phyloP scores from a whole-genome alignment of 805 yeast species.

The Myxozyma mucilagina region DNA sequence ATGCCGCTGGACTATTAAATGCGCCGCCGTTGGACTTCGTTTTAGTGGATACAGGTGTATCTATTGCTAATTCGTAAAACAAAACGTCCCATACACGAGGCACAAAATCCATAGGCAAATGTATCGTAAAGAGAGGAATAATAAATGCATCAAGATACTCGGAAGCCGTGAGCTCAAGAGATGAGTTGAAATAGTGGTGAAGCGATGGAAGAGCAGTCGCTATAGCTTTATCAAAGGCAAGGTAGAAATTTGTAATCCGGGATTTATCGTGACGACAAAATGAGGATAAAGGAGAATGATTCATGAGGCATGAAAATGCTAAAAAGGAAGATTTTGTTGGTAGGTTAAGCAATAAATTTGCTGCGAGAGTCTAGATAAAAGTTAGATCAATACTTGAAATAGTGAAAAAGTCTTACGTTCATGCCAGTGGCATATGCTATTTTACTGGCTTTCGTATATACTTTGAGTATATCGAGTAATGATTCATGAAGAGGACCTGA shows the following conservation, averaged over 20 bases:
- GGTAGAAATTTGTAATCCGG: slow-evolving; percentile 44
- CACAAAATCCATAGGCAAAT: slow-evolving; percentile 50
- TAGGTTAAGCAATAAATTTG: slow-evolving; percentile 45
- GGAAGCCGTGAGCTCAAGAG: slow-evolving; percentile 45
- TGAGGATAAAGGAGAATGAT: slow-evolving; percentile 41
- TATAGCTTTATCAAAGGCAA: slow-evolving; percentile 53
- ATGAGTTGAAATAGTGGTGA: slow-evolving; percentile 50
- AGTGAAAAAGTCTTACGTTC: slow-evolving; percentile 26
- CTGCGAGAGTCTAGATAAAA: slow-evolving; percentile 39
- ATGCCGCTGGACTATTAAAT: not conserved
- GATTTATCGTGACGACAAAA: slow-evolving; percentile 39
- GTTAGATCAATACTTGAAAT: not conserved
- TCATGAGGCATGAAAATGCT: slow-evolving; percentile 45
- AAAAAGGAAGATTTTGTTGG: slow-evolving; percentile 45
- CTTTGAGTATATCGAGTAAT: slow-evolving; percentile 42
- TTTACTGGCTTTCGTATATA: slow-evolving; percentile 37
- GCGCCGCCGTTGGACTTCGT: not conserved
- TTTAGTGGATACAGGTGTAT: not conserved
- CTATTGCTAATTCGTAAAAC: slow-evolving; percentile 51
- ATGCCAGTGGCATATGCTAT: slow-evolving; percentile 43
- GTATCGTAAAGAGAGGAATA: slow-evolving; percentile 47
- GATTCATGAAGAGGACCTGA: slow-evolving; percentile 41
- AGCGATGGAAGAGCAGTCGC: slow-evolving; percentile 49
- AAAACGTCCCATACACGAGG: slow-evolving; percentile 57
- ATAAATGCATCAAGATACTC: slow-evolving; percentile 50